These are phyloP conservation scores for Penicillium manginii DNA, from an alignment of 495 filamentous ascomycete genomes.

Conservation along the genomic window DNA sequence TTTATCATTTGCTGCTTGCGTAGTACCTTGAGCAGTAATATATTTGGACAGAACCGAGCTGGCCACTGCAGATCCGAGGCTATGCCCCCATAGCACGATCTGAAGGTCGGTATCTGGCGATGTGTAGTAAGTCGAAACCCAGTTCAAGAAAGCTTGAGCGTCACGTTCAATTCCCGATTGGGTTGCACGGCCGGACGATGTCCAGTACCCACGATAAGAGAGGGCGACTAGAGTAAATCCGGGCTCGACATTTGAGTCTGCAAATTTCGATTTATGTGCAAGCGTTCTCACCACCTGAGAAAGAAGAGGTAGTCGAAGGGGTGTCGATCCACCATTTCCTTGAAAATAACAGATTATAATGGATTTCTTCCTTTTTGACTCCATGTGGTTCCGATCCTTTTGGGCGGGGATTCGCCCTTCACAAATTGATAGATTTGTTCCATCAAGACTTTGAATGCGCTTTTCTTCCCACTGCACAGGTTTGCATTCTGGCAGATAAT, in stretches of 20 bases:
- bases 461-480: conserved; percentile 68
- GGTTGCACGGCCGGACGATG: conserved; percentile 67
- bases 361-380: conserved; percentile 15
- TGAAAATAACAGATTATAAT: conserved; percentile 46
- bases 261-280: conserved; percentile 1
- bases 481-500: conserved; percentile 60
- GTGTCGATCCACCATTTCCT: conserved; percentile 51
- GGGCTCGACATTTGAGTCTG: conserved; percentile 13
- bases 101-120: conserved; percentile 36
- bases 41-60: conserved; percentile 55
- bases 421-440: conserved; percentile 61
- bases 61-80: conserved; percentile 66
- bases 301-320: conserved; percentile 69
- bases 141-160: conserved; percentile 61
- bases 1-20: neutral
- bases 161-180: conserved; percentile 69
- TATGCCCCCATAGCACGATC: conserved; percentile 80
- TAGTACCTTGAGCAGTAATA: conserved; percentile 24
- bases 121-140: conserved; percentile 47
- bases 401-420: conserved; percentile 41
- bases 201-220: conserved; percentile 83
- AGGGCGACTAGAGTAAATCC: conserved; percentile 64
- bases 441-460: conserved; percentile 57
- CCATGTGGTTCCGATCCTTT: neutral
- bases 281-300: conserved; percentile 50